These are phyloP conservation scores for Evernia prunastri DNA, from an alignment of 495 filamentous ascomycete species.

Conservation along the genomic window DNA sequence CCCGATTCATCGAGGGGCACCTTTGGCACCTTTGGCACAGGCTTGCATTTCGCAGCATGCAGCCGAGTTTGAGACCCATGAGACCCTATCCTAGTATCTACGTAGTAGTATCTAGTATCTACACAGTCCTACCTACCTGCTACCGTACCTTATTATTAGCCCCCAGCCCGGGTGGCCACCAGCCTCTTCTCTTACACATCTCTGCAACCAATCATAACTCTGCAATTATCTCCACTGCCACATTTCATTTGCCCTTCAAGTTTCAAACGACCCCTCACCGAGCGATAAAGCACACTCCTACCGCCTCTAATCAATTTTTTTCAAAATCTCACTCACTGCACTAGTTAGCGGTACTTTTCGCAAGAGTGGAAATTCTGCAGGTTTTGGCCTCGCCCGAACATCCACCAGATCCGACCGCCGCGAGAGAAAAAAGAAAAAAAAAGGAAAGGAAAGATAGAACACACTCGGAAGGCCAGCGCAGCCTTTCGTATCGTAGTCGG, in stretches of 20 bases:
- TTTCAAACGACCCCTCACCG: not conserved
- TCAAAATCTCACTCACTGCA: slow-evolving; percentile 9
- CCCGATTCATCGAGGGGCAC: slow-evolving; percentile 5
- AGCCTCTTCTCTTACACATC: not conserved
- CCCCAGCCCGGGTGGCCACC: too few relatives aligned
- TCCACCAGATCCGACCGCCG: slow-evolving; percentile 18
- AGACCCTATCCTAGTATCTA: too few relatives aligned
- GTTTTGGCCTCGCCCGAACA: slow-evolving; percentile 20
- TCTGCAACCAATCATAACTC: not conserved
- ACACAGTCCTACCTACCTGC: too few relatives aligned
- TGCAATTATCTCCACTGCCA: not conserved
- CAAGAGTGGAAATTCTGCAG: slow-evolving; percentile 14
- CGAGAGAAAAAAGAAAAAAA: not conserved
- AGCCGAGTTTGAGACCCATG: not conserved
- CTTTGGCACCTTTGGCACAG: not conserved
- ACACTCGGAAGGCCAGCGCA: not conserved
- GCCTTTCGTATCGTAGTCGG: slow-evolving; percentile 13
- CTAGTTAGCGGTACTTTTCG: slow-evolving; percentile 9
- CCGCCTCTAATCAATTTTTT: not conserved
- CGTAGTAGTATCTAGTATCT: too few relatives aligned
- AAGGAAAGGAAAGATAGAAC: not conserved
- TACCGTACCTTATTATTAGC: too few relatives aligned
- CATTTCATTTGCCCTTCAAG: slow-evolving; percentile 1
- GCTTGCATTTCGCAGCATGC: slow-evolving; percentile 9
- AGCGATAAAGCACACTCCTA: slow-evolving; percentile 11